Percentiles rank a stretch among this genome's conserved stretches.
Evolutionary conservation across 139 green algal genomes (phyloP).

Genomic region (Picochlorum costavermella): DNA sequence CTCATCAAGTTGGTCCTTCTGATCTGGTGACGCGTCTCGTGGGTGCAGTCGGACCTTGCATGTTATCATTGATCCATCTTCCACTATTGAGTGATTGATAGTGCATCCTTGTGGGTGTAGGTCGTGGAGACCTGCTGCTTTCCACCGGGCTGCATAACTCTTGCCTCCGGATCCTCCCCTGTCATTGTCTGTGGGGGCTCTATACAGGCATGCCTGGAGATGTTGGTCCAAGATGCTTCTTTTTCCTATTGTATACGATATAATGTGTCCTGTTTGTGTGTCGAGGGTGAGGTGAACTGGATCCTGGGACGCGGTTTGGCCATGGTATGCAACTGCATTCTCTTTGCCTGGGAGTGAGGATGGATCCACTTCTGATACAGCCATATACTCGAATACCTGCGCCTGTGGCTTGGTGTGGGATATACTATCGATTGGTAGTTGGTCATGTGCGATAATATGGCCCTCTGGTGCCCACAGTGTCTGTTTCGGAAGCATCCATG

Average conservation of each 20-base stretch:
- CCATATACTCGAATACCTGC: no score
- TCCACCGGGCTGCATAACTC: constrained; percentile 60
- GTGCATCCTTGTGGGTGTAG: constrained; percentile 16
- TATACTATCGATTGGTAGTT: no score
- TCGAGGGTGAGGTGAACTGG: neutral
- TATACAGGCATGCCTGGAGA: constrained; percentile 47
- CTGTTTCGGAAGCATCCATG: no score
- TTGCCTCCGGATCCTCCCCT: constrained; percentile 53
- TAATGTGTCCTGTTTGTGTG: neutral
- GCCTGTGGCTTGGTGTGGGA: no score
- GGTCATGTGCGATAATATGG: no score
- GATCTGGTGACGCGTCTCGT: neutral
- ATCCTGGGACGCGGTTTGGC: neutral
- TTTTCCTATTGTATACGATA: neutral
- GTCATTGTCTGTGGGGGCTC: constrained; percentile 85
- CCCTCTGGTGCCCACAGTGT: no score
- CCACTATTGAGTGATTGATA: neutral
- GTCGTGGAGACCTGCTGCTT: constrained; percentile 44
- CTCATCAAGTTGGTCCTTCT: constrained; percentile 2
- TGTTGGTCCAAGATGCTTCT: constrained; percentile 24
- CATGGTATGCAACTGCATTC: no score
- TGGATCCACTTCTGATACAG: no score
- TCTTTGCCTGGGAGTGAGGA: no score
- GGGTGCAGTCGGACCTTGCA: neutral
- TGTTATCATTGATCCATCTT: neutral